Base-by-base conservation (phyloP, 129 eudicot genomes). In the Arctium minus region DNA sequence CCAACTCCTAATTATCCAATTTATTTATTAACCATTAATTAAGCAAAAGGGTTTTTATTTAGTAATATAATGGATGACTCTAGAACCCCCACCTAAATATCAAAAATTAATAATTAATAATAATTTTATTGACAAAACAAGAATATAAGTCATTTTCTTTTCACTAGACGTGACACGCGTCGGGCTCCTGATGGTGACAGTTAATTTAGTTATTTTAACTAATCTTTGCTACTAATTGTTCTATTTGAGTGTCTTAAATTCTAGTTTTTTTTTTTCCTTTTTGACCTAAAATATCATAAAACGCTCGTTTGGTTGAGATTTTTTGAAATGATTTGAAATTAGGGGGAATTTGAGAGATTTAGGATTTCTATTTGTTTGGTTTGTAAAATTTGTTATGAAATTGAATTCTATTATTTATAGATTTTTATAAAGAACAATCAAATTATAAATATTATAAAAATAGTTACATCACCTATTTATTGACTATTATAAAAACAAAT, bases 31-130 rank as follows among this genome's bases (percentile, higher is more conserved):
- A 27, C 6, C 73, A 29, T 15, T n/a, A 70, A 31, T 31, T 32
- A 80, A 33, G 76, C 70, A 80, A 80, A 80, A 12, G 69, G 7
- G 10, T 35, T 62, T 36, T 48, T 35, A 8, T 46, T 6, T 60
- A 60, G 53, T 71, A 8, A 72, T 70, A 10, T 69, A 74, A 79
- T 79, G 70, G 46, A 79, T 44, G 83, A 80, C 48, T 70, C 22
- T 44, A 70, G 69, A 70, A 46, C 17, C 31, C 70, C 31, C 32
- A 67, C 32, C 33, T 27, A 67, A 67, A 22, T 29, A 67, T 60
- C 29, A 17, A 17, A 17, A 56, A 13, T 53, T 8, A 15, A 53
- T 56, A 17, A 50, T 1, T 60, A 17, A 60, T 56, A 42, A 42
- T 40, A 2, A 13, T 53, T 13, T 9, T 5, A 53, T 3, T 18